Conservation (phyloP, 2,329 filamentous ascomycete species). For the Fusarium coicis region DNA sequence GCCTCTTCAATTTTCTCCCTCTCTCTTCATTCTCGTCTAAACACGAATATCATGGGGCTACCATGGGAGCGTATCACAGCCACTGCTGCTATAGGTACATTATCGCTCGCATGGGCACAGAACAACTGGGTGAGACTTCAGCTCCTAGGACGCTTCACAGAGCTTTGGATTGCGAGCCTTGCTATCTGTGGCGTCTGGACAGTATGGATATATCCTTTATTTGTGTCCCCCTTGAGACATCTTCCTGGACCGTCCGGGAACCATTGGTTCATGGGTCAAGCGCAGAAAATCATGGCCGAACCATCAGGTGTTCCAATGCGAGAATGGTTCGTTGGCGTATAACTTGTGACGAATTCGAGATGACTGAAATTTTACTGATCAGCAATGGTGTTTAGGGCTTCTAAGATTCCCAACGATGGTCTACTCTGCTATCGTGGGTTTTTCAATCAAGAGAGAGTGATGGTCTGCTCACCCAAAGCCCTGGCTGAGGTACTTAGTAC, state of each 20-base stretch:
- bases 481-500: conserved; percentile 76
- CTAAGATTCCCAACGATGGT: conserved; percentile 72
- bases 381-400: conserved; percentile 60
- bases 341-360: neutral
- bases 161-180: conserved; percentile 51
- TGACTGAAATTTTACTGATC: conserved; percentile 8
- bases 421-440: conserved; percentile 73
- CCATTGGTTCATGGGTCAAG: conserved; percentile 63
- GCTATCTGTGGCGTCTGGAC: conserved; percentile 53
- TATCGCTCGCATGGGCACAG: conserved; percentile 31
- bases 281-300: conserved; percentile 50
- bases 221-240: conserved; percentile 61
- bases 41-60: conserved; percentile 32
- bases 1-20: neutral
- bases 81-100: conserved; percentile 39
- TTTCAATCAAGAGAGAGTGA: conserved; percentile 71
- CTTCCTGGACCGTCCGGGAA: conserved; percentile 58
- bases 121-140: conserved; percentile 45
- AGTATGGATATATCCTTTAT: conserved; percentile 60
- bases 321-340: conserved; percentile 56
- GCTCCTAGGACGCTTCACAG: conserved; percentile 50
- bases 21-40: neutral
- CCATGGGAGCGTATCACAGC: conserved; percentile 41
- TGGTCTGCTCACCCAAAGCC: conserved; percentile 70
- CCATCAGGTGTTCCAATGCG: conserved; percentile 58